Evolutionary conservation across 768 basidiomycete genomes (phyloP), one percentile per base, ranked within the genome.

Genomic region (Tulasnella sp.): DNA sequence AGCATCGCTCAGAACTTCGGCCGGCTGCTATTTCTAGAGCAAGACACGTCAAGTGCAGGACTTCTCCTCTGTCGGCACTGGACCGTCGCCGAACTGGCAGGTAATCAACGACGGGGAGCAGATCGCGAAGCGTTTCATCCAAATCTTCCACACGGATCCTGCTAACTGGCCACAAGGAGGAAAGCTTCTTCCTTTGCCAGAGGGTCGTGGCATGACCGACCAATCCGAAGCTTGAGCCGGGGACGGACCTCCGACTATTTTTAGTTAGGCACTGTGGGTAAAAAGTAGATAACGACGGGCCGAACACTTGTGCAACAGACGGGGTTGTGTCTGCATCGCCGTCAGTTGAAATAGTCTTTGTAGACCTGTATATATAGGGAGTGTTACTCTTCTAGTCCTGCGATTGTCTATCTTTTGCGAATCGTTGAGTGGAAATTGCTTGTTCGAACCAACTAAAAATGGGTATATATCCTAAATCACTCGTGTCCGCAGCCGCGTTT

Each of bases 51-150:
- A 62, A 34, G 76, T 77, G 2, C 46, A 77, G 34, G 76, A 77
- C 42, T 77, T 77, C 27, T 77, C 76, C 3, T 77, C 46, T 5
- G 58, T 77, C 56, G 56, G 36, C 46, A 10, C 76, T 21, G 38
- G 31, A 10, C 16, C 76, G 24, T 77, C 76, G n/a, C 24, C 56
- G 8, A 77, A 77, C 38, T 77, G 76, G 76, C 31, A 16, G 27
- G n/a, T 3, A 34, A 7, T 68, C 34, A 8, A 3, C 31, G 62
- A 68, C n/a, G 62, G 62, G 27, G 10, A 27, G 27, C 9, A 6
- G 1, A 14, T 14, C 12, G 62, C n/a, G 16, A 68, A 27, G 21
- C 62, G 34, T 68, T 68, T 27, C n/a, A 31, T 68, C 27, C 4
- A 34, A 2, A 4, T 68, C 16, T 68, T 27, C 62, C 31, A 68